Evolutionary conservation across 2,329 filamentous ascomycete species (phyloP).

Genomic region (Colletotrichum navitas): DNA sequence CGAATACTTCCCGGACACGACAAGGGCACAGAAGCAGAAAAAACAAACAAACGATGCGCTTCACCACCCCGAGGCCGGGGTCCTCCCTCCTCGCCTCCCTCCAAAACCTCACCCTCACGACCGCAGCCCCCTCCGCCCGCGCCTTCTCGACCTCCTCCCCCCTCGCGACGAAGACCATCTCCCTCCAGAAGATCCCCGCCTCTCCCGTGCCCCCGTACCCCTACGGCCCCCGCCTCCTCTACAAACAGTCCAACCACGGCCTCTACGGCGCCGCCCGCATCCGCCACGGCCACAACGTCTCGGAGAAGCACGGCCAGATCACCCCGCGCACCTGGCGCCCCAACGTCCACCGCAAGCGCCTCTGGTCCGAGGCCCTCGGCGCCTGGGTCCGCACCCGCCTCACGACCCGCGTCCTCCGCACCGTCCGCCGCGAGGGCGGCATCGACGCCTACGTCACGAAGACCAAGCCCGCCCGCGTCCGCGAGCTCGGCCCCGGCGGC

Average conservation of each 20-base stretch:
- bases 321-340: conserved; percentile 80
- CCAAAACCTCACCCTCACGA: conserved; percentile 18
- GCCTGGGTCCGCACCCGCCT: conserved; percentile 76
- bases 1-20: conserved; percentile 52
- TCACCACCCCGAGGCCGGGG: conserved; percentile 16
- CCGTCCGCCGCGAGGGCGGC: conserved; percentile 87
- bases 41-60: conserved; percentile 4
- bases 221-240: conserved; percentile 75
- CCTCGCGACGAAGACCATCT: conserved; percentile 56
- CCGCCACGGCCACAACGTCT: conserved; percentile 84
- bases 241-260: conserved; percentile 84
- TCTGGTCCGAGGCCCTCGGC: conserved; percentile 74
- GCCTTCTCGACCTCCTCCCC: conserved; percentile 55
- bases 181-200: conserved; percentile 58
- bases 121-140: conserved; percentile 23
- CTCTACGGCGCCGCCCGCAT: conserved; percentile 79
- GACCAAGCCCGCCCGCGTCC: conserved; percentile 80
- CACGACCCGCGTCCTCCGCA: conserved; percentile 76
- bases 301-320: conserved; percentile 75
- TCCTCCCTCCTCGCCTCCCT: conserved; percentile 30
- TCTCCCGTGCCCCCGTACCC: conserved; percentile 76
- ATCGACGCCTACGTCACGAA: conserved; percentile 93
- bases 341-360: conserved; percentile 77
- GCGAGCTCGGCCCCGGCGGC: conserved; percentile 88
- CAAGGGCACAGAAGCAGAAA: not conserved